These are phyloP conservation scores for Termitomyces sp. DNA, from an alignment of 1,284 basidiomycete genomes.

Conservation along the genomic window DNA sequence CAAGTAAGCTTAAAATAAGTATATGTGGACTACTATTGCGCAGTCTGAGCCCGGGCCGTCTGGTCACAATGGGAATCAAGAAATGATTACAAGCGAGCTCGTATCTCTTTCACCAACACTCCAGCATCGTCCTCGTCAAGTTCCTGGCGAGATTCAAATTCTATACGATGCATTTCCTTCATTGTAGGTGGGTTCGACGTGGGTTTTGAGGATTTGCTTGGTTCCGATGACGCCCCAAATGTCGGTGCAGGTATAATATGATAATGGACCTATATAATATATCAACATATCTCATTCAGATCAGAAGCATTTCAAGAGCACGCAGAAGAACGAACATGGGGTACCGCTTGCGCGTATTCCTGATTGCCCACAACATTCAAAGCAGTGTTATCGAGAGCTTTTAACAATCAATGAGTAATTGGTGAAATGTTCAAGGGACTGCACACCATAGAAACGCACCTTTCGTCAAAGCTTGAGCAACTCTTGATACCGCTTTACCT, in stretches of 20 bases:
- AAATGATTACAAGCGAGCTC: conserved; percentile 32
- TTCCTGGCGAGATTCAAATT: conserved; percentile 51
- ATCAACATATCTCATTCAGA: neutral
- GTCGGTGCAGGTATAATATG: conserved; percentile 73
- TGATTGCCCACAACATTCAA: conserved; percentile 76
- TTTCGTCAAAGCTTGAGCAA: conserved; percentile 57
- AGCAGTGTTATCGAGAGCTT: conserved; percentile 60
- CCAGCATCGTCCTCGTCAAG: conserved; percentile 59
- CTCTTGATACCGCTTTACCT: conserved; percentile 54
- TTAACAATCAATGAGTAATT: neutral
- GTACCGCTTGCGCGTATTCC: conserved; percentile 76
- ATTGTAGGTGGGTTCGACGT: conserved; percentile 30
- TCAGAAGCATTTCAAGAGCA: neutral
- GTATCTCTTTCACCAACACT: conserved; percentile 42
- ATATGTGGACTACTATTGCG: too few species aligned
- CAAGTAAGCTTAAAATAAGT: too few species aligned
- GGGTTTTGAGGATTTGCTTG: conserved; percentile 7
- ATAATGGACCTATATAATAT: conserved; percentile 60
- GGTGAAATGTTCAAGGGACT: neutral
- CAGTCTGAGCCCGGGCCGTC: too few species aligned
- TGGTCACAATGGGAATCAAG: too few species aligned
- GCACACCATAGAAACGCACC: conserved; percentile 34
- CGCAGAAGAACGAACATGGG: conserved; percentile 46
- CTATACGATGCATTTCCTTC: conserved; percentile 51
- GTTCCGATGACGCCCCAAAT: conserved; percentile 25